Conservation (phyloP, 208 protist species). For the Lotmaria passim region DNA sequence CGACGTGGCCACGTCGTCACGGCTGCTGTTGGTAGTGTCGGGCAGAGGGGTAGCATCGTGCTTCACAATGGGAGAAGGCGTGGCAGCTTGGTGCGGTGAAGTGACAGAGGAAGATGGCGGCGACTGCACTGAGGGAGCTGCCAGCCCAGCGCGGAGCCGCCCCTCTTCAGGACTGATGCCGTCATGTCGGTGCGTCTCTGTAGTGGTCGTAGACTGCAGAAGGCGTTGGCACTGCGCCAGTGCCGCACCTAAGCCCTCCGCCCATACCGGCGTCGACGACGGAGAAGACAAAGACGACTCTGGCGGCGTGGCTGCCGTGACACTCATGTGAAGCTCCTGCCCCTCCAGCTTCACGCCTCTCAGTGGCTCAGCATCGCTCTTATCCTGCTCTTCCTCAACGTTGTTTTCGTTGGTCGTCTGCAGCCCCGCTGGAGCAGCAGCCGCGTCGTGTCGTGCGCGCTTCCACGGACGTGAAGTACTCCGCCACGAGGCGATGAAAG, state of each 20-base stretch:
- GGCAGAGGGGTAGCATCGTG: neutral
- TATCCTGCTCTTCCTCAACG: neutral
- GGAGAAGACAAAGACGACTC: neutral
- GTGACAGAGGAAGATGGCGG: neutral
- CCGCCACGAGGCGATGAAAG: slow-evolving; percentile 21
- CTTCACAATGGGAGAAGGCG: neutral
- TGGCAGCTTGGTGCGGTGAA: neutral
- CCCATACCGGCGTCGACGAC: slow-evolving; percentile 19
- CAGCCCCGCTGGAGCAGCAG: no score
- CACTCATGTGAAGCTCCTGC: no score
- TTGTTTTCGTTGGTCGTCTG: no score
- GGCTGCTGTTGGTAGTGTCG: no score
- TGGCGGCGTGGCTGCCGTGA: neutral
- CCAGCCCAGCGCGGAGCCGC: neutral
- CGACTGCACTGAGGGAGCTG: neutral
- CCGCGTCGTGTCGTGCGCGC: slow-evolving; percentile 3
- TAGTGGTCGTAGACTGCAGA: neutral
- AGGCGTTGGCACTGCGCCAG: slow-evolving; percentile 15
- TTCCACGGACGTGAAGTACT: neutral
- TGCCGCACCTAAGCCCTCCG: neutral
- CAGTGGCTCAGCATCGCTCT: neutral
- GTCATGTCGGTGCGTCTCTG: neutral
- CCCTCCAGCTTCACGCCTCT: slow-evolving; percentile 22
- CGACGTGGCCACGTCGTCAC: neutral
- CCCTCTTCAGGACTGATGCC: no score